Base-by-base conservation (phyloP, 352 stramenopile genomes). In the Pythium sp. region DNA sequence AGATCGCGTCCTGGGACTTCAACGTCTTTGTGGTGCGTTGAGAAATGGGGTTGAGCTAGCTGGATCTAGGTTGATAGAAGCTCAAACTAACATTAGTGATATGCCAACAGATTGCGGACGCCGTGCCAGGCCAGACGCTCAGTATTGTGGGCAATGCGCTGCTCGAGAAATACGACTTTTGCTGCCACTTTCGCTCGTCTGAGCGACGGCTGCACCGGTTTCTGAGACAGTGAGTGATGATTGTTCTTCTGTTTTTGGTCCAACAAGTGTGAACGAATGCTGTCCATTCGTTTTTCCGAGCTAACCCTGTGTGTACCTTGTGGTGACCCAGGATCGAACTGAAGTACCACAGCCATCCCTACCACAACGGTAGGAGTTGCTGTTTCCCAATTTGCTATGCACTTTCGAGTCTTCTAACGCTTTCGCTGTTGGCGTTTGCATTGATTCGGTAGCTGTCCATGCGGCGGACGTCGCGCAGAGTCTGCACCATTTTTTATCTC, bases 401-500 rank as follows among this genome's bases (percentile, higher is more conserved):
- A 47, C 14, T 0, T 58, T 24, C 59, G 1, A 38, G 22, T n/a
- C 5, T 60, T 32, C 20, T 36, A 61, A 3, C 2, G 30, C 30
- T 32, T 32, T 30, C 20, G 26, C 24, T 20, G 15, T 30, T 5
- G 56, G 8, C n/a, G 3, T n/a, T 3, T 12, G 14, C 5, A 2
- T 15, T 28, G 15, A 9, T 46, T 51, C 72, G 34, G 34, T 58
- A 93, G 86, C 83, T 15, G 78, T 91, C 38, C 90, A 97, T 32
- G 89, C 89, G 3, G 85, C 88, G 30, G 90, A 97, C 68, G 90
- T 96, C 6, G 79, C 81, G 6, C 85, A 93, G 73, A 84, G 80
- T 46, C 66, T 95, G 18, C 80, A 93, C 65, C 83, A 93, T 55
- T 91, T 95, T 68, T 34, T 95, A 15, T 72, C 70, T 2, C 67